Evolutionary conservation across 2,329 filamentous ascomycete species (phyloP).

Genomic region (Aspergillus novofumigatus): DNA sequence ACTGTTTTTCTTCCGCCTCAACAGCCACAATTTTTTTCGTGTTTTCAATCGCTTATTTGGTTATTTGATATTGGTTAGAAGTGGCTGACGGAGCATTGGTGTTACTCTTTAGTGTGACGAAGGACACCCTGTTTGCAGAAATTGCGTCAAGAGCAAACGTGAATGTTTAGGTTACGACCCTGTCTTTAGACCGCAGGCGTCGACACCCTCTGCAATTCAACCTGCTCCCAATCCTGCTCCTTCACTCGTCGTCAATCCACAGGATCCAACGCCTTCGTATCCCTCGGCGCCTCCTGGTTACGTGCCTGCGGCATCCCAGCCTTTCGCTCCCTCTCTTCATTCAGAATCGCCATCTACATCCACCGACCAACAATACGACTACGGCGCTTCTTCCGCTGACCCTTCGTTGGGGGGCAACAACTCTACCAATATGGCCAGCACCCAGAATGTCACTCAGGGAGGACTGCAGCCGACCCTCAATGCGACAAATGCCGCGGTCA

Average conservation of each 20-base stretch:
- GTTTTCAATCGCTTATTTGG: slow-evolving; percentile 4
- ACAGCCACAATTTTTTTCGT: slow-evolving; percentile 10
- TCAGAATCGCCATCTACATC: slow-evolving; percentile 37
- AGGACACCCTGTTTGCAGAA: slow-evolving; percentile 78
- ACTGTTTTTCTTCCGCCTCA: slow-evolving; percentile 22
- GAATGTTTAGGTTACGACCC: slow-evolving; percentile 66
- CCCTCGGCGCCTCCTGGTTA: slow-evolving; percentile 38
- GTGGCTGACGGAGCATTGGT: slow-evolving; percentile 2
- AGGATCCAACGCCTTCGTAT: slow-evolving; percentile 31
- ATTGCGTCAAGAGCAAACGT: slow-evolving; percentile 65
- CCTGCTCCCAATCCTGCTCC: slow-evolving; percentile 45
- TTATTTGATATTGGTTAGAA: slow-evolving; percentile 13
- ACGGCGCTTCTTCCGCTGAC: slow-evolving; percentile 57
- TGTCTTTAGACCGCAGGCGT: slow-evolving; percentile 67
- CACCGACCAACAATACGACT: slow-evolving; percentile 55
- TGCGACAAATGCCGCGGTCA: slow-evolving; percentile 13
- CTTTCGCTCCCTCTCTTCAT: slow-evolving; percentile 35
- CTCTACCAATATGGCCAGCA: slow-evolving; percentile 28
- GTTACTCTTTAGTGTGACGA: slow-evolving; percentile 75
- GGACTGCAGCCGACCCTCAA: slow-evolving; percentile 24
- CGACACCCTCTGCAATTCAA: slow-evolving; percentile 65
- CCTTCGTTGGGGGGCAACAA: slow-evolving; percentile 56
- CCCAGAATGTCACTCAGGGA: slow-evolving; percentile 30
- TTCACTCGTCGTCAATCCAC: slow-evolving; percentile 39
- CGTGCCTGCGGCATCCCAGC: slow-evolving; percentile 36